Evolutionary conservation across 208 protist species (phyloP), one percentile per base, ranked within the genome.

Genomic region (Perkinsela sp.): DNA sequence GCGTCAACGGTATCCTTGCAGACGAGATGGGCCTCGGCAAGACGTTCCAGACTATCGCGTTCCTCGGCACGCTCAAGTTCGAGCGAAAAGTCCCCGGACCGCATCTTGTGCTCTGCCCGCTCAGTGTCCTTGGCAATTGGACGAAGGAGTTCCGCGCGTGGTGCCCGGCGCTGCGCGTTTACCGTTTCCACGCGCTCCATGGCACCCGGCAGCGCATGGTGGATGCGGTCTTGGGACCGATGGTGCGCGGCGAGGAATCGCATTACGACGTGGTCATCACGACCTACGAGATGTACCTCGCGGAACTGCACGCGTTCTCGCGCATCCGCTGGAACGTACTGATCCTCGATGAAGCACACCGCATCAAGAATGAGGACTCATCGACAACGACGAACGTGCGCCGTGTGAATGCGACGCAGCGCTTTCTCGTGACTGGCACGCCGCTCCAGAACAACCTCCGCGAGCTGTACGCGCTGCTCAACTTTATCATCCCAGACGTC

Each of bases 21-120:
- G 97, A 99, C 78, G 96, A 99, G 80, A 98, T 99, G 96, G 97
- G 96, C 30, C 85, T 96, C 15, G 90, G 90, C 16, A 94, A 94
- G 69, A 94, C 87, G 16, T 89, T 98, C 48, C 94, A 98, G 77
- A 97, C 94, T 0, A 97, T 98, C 67, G 83, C 91, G 0, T 81
- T 96, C 40, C 71, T 98, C 0, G 91, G 82, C 0, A 96, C 95
- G 72, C 77, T 98, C n/a, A 91, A 91, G 66, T 83, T 94, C 69
- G 83, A 81, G 1, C 71, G 83, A 22, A 81, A 85, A 16, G 81
- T 96, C 69, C 77, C 80, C 0, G 94, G 94, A 0, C 95, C 95
- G 66, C 88, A 97, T 77, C 72, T 98, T 1, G 83, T 98, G 13
- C 83, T 97, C 1, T 94, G 88, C 70, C 94, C 94, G 32, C 93